A percentile compares a stretch with the other conserved stretches of the same genome.
Conservation (phyloP, 257 asterid species). For the Oldenlandia corymbosa region DNA sequence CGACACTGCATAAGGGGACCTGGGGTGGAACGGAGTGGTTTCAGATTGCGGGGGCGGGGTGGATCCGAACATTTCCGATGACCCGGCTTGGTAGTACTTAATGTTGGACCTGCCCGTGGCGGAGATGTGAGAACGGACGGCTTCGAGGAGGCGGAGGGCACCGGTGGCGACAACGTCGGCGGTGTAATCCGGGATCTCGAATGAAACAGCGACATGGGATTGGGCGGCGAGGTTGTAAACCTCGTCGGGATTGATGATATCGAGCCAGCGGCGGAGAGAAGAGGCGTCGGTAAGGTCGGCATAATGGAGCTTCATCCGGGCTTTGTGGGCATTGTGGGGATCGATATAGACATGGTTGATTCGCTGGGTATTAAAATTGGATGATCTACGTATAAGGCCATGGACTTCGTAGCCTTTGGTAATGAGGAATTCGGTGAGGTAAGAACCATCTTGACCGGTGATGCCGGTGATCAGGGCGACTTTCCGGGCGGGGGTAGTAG, state of each 20-base stretch:
- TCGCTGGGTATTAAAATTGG: slow-evolving; percentile 96
- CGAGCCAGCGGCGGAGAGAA: slow-evolving; percentile 99
- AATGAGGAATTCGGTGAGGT: slow-evolving; percentile 82
- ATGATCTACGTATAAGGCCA: slow-evolving; percentile 92
- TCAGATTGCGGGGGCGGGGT: slow-evolving; percentile 95
- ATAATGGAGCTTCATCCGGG: slow-evolving; percentile 91
- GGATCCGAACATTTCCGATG: slow-evolving; percentile 98
- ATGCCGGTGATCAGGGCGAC: slow-evolving; percentile 96
- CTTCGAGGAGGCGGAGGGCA: slow-evolving; percentile 92
- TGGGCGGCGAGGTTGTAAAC: slow-evolving; percentile 98
- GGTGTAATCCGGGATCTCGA: slow-evolving; percentile 97
- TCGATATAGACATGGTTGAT: slow-evolving; percentile 95
- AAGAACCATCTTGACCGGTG: slow-evolving; percentile 98
- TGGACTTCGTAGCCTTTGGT: slow-evolving; percentile 81
- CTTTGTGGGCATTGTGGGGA: slow-evolving; percentile 86
- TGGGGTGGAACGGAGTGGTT: slow-evolving; percentile 74
- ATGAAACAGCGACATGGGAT: slow-evolving; percentile 96
- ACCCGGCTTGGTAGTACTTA: slow-evolving; percentile 88
- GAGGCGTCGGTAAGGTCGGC: slow-evolving; percentile 97
- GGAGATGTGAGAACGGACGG: slow-evolving; percentile 80
- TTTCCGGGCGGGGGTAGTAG: slow-evolving; percentile 23
- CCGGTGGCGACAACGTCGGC: slow-evolving; percentile 99
- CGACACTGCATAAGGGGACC: slow-evolving; percentile 95
- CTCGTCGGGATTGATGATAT: slow-evolving; percentile 81
- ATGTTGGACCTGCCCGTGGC: slow-evolving; percentile 72